Evolutionary conservation across 371 early-diverging fungal species (phyloP).

Genomic region (Mortierella sp.): DNA sequence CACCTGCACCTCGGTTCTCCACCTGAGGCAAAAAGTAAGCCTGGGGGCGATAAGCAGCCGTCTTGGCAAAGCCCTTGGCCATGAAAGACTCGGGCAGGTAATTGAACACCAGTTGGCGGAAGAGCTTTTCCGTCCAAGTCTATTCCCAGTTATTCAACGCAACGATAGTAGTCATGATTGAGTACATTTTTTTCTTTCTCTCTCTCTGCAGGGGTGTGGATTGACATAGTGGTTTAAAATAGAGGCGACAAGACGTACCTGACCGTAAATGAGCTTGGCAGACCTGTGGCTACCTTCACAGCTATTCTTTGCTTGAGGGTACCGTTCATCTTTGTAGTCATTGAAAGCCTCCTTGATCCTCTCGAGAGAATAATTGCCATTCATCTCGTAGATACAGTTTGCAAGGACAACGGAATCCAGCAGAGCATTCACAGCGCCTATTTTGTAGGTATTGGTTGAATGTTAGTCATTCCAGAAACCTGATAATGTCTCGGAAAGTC

Average conservation of each 20-base stretch:
- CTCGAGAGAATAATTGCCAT: neutral
- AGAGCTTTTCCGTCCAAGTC: slow-evolving; percentile 15
- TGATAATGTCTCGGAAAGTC: no score
- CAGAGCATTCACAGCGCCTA: slow-evolving; percentile 38
- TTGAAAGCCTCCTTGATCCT: slow-evolving; percentile 22
- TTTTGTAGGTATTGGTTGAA: no score
- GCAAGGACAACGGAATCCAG: slow-evolving; percentile 38
- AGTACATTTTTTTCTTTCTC: no score
- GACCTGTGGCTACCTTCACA: slow-evolving; percentile 19
- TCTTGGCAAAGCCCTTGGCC: neutral
- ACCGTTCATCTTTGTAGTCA: slow-evolving; percentile 30
- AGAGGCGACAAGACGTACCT: slow-evolving; percentile 10
- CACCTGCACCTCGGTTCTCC: slow-evolving; percentile 8
- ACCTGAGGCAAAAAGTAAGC: slow-evolving; percentile 16
- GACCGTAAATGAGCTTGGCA: slow-evolving; percentile 37
- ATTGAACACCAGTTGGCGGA: slow-evolving; percentile 15
- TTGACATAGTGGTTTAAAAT: no score
- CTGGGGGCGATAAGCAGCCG: slow-evolving; percentile 22
- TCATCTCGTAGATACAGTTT: slow-evolving; percentile 34
- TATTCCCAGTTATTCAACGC: neutral
- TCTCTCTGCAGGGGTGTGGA: no score
- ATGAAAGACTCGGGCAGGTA: slow-evolving; percentile 7
- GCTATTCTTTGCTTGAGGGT: slow-evolving; percentile 22
- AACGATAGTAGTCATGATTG: no score
- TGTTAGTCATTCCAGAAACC: no score